Evolutionary conservation across 768 basidiomycete genomes (phyloP), one percentile per base, ranked within the genome.

Genomic region (Podaxis sp.): DNA sequence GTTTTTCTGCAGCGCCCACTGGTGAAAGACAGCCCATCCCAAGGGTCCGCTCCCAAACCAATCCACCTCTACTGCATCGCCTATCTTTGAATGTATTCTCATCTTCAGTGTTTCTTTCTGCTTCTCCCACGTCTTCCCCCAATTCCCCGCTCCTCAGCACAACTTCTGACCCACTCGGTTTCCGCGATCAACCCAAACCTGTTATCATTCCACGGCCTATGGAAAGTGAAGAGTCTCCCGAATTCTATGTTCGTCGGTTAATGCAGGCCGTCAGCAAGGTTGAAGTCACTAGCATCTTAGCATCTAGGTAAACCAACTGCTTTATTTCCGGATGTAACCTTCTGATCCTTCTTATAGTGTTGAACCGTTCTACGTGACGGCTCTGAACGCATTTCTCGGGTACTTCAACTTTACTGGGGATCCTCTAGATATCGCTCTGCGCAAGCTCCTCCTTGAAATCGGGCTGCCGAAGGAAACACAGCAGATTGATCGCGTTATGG

Each of bases 401-500:
- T 82, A 81, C 47, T 98, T 98, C 72, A 82, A 89, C 66, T 97
- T 98, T 70, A 73, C 74, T 17, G 79, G 83, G 51, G 87, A 94
- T 67, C 90, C 97, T 9, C 81, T 99, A 37, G 97, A 99, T 70
- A 86, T 98, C 33, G 93, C 97, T 19, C 77, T 99, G 46, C 89
- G 97, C 43, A 88, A 87, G 69, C 72, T 99, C 53, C 80, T 99
- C 38, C 94, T 97, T 91, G 87, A 95, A 67, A 86, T 97, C 24
- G 86, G 91, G 41, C 82, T 99, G 27, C 97, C 97, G 2, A 83
- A 89, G 59, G 97, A 99, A 79, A 98, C 97, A 1, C 97, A 99
- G 72, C 96, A 98, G 74, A 99, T 99, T 63, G 97, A 99, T 74
- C 84, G 97, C 61, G 93, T 98, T 53, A 93, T 99, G 69, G 95